Conservation (phyloP, 1,284 basidiomycete species). For the Ceraceosorus guamensis region DNA sequence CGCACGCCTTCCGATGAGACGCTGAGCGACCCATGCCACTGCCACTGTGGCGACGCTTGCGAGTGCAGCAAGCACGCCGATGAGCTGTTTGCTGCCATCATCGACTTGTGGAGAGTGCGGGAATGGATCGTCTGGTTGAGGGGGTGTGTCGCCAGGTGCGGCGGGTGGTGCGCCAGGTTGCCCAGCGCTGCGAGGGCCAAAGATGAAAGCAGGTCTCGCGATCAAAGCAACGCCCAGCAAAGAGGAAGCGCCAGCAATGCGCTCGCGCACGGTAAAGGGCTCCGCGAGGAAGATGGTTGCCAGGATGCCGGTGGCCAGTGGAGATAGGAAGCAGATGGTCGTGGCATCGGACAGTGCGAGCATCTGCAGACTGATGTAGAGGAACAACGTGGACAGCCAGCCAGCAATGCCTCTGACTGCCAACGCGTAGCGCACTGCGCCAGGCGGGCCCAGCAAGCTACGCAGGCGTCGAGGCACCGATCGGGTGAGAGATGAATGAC, state of each 20-base stretch:
- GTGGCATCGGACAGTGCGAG: conserved; percentile 6
- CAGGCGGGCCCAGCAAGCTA: background rate
- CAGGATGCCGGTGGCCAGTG: conserved; percentile 7
- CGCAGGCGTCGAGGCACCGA: too few relatives aligned
- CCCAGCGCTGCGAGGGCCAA: conserved; percentile 3
- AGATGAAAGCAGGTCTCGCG: conserved; percentile 5
- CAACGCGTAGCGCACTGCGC: background rate
- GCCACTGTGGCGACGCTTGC: conserved; percentile 2
- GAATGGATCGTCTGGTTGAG: too few relatives aligned
- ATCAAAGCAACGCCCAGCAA: conserved; percentile 9
- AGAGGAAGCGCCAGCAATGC: conserved; percentile 1
- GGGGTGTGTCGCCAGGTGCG: conserved; percentile 12
- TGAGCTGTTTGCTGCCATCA: conserved; percentile 9
- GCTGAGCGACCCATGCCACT: conserved; percentile 7
- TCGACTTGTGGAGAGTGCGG: conserved; percentile 1
- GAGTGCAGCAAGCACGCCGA: conserved; percentile 8
- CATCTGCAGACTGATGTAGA: conserved; percentile 8
- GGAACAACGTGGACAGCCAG: conserved; percentile 5
- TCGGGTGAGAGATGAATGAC: too few relatives aligned
- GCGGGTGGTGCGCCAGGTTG: background rate
- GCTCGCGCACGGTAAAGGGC: conserved; percentile 4
- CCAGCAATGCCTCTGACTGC: conserved; percentile 4
- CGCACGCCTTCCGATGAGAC: conserved; percentile 2
- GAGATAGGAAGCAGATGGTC: conserved; percentile 7
- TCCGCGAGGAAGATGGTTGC: conserved; percentile 5